Evolutionary conservation across 2,329 filamentous ascomycete species (phyloP).

Genomic region (Chaetomium strumarium): DNA sequence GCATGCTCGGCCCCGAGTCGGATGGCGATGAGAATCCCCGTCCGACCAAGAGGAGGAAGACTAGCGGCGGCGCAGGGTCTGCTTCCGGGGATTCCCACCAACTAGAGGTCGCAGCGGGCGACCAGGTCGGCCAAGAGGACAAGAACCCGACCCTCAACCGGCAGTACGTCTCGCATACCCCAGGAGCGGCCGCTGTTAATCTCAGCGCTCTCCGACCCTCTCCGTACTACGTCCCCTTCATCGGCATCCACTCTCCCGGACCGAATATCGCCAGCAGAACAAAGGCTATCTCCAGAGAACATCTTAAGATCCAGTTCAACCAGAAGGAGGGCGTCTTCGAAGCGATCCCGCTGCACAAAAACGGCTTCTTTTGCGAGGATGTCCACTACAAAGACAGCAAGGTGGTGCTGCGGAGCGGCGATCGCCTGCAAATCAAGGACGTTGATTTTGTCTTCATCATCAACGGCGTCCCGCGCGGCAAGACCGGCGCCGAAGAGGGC

Average conservation of each 20-base stretch:
- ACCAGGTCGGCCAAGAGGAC: constrained; percentile 26
- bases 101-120: constrained; percentile 14
- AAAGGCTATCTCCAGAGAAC: constrained; percentile 67
- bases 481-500: constrained; percentile 52
- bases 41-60: constrained; percentile 35
- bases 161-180: constrained; percentile 56
- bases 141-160: constrained; percentile 49
- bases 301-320: constrained; percentile 68
- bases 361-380: constrained; percentile 65
- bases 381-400: constrained; percentile 49
- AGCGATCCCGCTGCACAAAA: constrained; percentile 54
- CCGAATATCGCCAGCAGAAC: constrained; percentile 56
- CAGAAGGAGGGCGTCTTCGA: constrained; percentile 58
- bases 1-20: constrained; percentile 59
- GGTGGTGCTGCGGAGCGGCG: constrained; percentile 57
- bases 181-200: constrained; percentile 54
- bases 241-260: constrained; percentile 66
- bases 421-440: constrained; percentile 65
- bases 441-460: constrained; percentile 64
- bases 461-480: constrained; percentile 54
- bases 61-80: constrained; percentile 20
- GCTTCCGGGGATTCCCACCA: constrained; percentile 18
- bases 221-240: constrained; percentile 56
- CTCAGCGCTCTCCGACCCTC: constrained; percentile 55
- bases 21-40: constrained; percentile 44